Evolutionary conservation across 208 protist genomes (phyloP), one percentile per base, ranked within the genome.

Genomic region (Trypanosoma lewisi): DNA sequence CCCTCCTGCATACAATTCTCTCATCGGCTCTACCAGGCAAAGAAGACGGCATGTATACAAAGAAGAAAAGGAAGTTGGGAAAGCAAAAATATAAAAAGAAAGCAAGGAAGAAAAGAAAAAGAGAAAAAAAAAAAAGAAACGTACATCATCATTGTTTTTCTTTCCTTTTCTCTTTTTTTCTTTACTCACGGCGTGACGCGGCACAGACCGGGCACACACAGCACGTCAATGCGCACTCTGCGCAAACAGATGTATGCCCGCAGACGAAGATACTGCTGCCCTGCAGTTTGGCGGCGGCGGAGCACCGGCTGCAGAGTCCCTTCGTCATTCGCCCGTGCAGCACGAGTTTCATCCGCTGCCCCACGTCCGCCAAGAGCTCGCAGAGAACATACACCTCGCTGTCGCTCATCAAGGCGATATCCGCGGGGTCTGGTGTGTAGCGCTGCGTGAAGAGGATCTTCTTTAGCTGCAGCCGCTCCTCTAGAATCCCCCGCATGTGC

Each of bases 351-450:
- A 90, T 68, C 31, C 70, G 64, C 14, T 64, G 19, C 36, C 56
- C 53, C 5, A 82, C 49, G 4, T 85, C 61, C 12, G 31, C 30
- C 19, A 86, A 25, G 2, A 89, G 41, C 25, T 82, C 72, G 21
- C 63, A 48, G 6, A 90, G 54, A 1, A 83, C 39, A 67, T 72
- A 83, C n/a, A 91, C 78, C 33, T 93, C 79, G 56, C 78, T 77
- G 51, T 93, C 87, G n/a, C 70, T 77, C 83, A 93, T 89, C 47
- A 70, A 68, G 7, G 75, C 79, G 14, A 93, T 77, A 17, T 85
- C 79, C 9, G 76, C 87, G 0, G 87, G 78, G 34, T 85, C 78
- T 0, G 87, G 83, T 2, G 63, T 80, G 77, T 91, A 89, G 51
- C 70, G 69, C 34, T 80, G 55, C 1, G 63, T 62, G 21, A 91